A percentile compares a stretch with the other conserved stretches of the same genome.
Conservation (phyloP, 352 stramenopile species). For the Phytophthora syringae region DNA sequence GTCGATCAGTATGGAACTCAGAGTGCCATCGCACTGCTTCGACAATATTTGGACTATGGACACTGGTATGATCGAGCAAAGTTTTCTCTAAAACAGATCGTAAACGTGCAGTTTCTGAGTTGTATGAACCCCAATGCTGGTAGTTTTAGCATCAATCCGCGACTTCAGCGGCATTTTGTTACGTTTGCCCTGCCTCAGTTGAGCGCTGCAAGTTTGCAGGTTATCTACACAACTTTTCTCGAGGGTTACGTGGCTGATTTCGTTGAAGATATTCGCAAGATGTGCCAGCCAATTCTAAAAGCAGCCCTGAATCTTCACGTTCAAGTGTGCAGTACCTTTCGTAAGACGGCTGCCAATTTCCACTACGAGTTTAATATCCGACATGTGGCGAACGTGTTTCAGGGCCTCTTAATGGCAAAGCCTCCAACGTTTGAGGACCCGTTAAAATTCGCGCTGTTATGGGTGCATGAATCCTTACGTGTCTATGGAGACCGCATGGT, state of each 20-base stretch:
- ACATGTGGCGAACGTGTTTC: conserved; percentile 96
- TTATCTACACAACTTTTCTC: conserved; percentile 96
- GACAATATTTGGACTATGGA: conserved; percentile 95
- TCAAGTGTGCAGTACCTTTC: conserved; percentile 80
- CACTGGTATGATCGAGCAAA: conserved; percentile 97
- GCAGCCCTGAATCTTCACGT: conserved; percentile 91
- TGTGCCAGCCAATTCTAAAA: conserved; percentile 86
- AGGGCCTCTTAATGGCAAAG: conserved; percentile 95
- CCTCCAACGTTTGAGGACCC: conserved; percentile 77
- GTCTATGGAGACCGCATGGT: conserved; percentile 96
- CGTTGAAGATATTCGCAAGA: conserved; percentile 91
- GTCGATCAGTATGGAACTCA: conserved; percentile 96
- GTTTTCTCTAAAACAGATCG: conserved; percentile 97
- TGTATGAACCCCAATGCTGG: conserved; percentile 97
- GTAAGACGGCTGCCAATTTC: conserved; percentile 94
- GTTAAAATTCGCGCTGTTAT: conserved; percentile 90
- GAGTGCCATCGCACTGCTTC: conserved; percentile 93
- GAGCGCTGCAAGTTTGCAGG: conserved; percentile 86
- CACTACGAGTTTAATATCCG: conserved; percentile 97
- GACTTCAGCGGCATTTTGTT: conserved; percentile 95
- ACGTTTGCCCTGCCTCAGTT: conserved; percentile 94
- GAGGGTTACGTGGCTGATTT: conserved; percentile 95
- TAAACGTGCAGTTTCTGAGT: conserved; percentile 94
- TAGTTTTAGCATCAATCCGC: conserved; percentile 93
- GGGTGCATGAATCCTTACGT: conserved; percentile 92